Base-by-base conservation (phyloP, 345 rosid genomes). In the Gossypioides kirkii region DNA sequence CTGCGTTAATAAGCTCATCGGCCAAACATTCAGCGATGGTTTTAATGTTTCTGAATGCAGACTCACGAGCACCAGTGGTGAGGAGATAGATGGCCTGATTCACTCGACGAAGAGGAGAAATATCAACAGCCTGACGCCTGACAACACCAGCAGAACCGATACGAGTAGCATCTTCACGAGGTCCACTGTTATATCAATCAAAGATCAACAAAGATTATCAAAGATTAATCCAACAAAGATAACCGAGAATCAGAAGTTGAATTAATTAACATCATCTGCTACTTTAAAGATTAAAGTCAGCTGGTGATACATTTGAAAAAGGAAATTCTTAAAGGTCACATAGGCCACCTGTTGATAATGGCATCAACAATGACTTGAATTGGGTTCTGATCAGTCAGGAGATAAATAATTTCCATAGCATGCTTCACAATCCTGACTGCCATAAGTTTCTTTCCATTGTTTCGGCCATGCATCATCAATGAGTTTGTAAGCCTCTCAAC, bases 111-210 rank as follows among this genome's bases (percentile, higher is more conserved):
- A 94, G 74, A 2, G 98, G 98, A 71, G 98, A 92, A 82, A 94
- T 89, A 90, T 92, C 98, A 62, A 94, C 98, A 10, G 98, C 98
- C 81, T 94, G 98, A 54, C 98, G 91, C 80, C 98, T 86, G 11
- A 94, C 98, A 76, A 92, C 98, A 86, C 98, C 98, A 77, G 98
- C 98, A 70, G 98, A 94, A 12, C 98, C 98, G 76, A 94, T 94
- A 38, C 98, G 87, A 1, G 98, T 92, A 6, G 98, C 98, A 84
- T 92, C 98, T 73, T 94, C 98, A 70, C 97, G 87, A 0, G 98
- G 98, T 42, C 98, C 98, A 82, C 98, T 92, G 68, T 10, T 54
- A 43, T 18, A 10, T 60, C 4, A 54, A 43, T 16, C 6, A 52
- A 41, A 54, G 50, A 6, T 14, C 7, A 52, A 50, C 13, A 10